Base-by-base conservation (phyloP, 805 yeast genomes). In the Sugiyamaella lignohabitans region DNA sequence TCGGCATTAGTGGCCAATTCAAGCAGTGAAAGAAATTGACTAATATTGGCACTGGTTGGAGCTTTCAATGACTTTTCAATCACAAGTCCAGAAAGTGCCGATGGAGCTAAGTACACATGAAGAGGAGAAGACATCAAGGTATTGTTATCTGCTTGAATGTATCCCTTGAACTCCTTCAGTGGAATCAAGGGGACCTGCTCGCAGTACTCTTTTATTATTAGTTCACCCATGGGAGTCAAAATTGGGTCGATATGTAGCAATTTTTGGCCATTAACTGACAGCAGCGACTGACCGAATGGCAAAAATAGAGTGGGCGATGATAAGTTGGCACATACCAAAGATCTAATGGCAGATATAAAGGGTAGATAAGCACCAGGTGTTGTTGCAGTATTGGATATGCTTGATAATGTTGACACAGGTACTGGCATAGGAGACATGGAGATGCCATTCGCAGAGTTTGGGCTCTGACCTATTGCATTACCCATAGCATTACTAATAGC, bases 281-380 rank as follows among this genome's bases (percentile, higher is more conserved):
- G n/a, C 21, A 50, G 41, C n/a, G 45, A 35, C 18, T 43, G 19
- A 11, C 58, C 56, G 35, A 56, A 50, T 2, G 55, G 56, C 4
- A 55, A 42, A 45, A 47, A 51, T 2, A 29, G 35, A 3, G 38
- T 40, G 5, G 48, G 44, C 3, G 49, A 23, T 6, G 49, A 44
- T 5, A 56, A 38, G 4, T 48, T 44, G 22, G 42, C 23, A 22
- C 41, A 42, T 6, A 57, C 23, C 43, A 55, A 32, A 8, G 50
- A 36, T 21, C 48, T 45, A 5, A 59, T 38, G 2, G 63, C 52
- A 6, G 40, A 35, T 16, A 55, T 46, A 18, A 59, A 49, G 1
- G 63, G 59, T n/a, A 34, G 45, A 40, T 58, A 58, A 2, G 57
- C 54, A 1, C 49, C 48, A 1, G 61, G 54, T 27, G 11, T 6